Base-by-base conservation (phyloP, 2,329 filamentous ascomycete genomes). In the Cryphonectria japonica region DNA sequence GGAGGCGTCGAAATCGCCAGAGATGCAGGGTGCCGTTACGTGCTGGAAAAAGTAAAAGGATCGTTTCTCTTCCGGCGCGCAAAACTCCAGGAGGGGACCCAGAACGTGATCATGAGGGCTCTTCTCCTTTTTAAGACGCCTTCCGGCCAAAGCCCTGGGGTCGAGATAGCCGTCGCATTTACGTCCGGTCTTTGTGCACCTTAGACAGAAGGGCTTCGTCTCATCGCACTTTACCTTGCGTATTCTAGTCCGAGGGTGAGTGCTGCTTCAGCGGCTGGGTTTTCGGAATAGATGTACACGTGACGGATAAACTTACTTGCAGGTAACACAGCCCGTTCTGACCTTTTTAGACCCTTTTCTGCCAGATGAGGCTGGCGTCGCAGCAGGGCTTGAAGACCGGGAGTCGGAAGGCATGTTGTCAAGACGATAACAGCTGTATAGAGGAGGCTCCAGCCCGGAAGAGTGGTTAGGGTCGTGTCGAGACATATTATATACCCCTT, bases 211-310 rank as follows among this genome's bases (percentile, higher is more conserved):
- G 11, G 78, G 78, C 41, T 78, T 78, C 37, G 73, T 75, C 69
- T 79, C 78, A 67, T 76, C 78, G 68, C 78, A 79, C 68, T 79
- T 79, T 8, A 79, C 75, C 39, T 78, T 76, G 26, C 78, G 77
- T 50, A 78, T 76, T 60, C 78, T 79, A 50, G n/a, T 52, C 32
- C 41, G 39, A 34, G 57, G 41, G 50, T 50, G 14, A 62, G 16
- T 37, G 9, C n/a, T 60, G 50, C 22, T 60, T 71, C 43, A 72
- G 67, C 37, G 66, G 32, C n/a, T 26, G 19, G 67, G 46, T 16
- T 29, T 39, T 14, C 41, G 43, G 29, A 39, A 39, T 39, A 9
- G 1, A 14, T 54, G 59, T 32, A 29, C 22, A 54, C 6, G n/a
- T 46, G 16, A 34, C 50, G 37, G 32, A 9, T 41, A 16, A 43